Evolutionary conservation across 148 eudicot genomes (phyloP), one percentile per base, ranked within the genome.

Genomic region (Arbutus unedo): DNA sequence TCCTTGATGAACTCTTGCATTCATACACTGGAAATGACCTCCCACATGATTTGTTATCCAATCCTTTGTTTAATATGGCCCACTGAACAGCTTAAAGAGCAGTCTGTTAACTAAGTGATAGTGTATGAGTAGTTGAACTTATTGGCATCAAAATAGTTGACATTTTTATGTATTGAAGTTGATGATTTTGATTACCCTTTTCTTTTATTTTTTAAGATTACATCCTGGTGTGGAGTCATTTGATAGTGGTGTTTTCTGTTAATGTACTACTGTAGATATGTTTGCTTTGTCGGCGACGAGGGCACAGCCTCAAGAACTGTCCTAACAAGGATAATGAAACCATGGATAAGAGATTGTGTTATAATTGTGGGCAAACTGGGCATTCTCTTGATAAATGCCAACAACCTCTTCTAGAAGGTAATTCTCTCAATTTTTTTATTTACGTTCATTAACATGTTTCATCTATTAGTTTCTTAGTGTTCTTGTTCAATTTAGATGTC

Each of bases 281-380:
- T 87, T 89, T 96, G 86, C 88, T 81, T 45, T 96, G 99, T 87
- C 94, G 99, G 64, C 91, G 84, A 80, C 94, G 93, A 60, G 99
- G 99, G 53, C 99, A 96, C 85, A 90, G 92, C 82, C 88, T 96
- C 80, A 94, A 93, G 91, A 94, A 91, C 81, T 96, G 99, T 84
- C 90, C 87, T 2, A 88, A 93, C 81, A 91, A 93, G 88, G 86
- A 60, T 55, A 93, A 89, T 13, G 93, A 91, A 71, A 83, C 86
- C 11, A 73, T 74, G 67, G 98, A 93, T 67, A 87, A 85, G 83
- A 95, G 89, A 82, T 67, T 94, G 86, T 96, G 99, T 77, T 96
- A 96, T 80, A 96, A 96, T 85, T 96, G 99, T 82, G 99, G 99
- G 82, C 92, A 88, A 87, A 87, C 81, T 75, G 91, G 91, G 38